Base-by-base conservation (phyloP, 108 stramenopile species). In the Bacterosira constricta region DNA sequence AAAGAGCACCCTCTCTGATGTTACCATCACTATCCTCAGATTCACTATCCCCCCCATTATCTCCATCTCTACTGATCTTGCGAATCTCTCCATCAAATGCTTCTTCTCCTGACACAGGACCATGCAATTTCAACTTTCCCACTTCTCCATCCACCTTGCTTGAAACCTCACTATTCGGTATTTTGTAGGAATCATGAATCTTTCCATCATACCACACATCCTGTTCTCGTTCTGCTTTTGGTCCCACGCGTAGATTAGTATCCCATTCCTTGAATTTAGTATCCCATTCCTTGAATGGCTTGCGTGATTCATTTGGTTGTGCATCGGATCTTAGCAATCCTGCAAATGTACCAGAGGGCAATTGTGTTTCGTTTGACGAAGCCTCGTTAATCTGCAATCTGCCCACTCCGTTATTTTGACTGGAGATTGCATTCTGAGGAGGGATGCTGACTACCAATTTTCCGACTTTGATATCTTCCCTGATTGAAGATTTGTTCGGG, bases 41-140 rank as follows among this genome's bases (percentile, higher is more conserved):
- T 38, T 15, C 58, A 23, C 46, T 21, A 55, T n/a, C 42, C 23
- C 29, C 34, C 21, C 42, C 31, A n/a, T 29, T 31, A 0, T 20
- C 44, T 7, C 25, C 25, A 38, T 26, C 34, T 17, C 17, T 2
- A 7, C 56, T n/a, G 7, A 34, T 26, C 36, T n/a, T 35, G 6
- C 8, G 20, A 42, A 49, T 53, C 8, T 37, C 37, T 12, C 61
- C 71, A 30, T 44, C 71, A 27, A 71, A 49, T 59, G 32, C 52
- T 21, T 70, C 77, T 20, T 50, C 46, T 15, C 6, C 29, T 34
- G 20, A 26, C 8, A 1, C 67, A 17, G 10, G n/a, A 11, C 54
- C 63, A 25, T 13, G 1, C 42, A 78, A 39, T 1, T 47, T 42
- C 61, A 77, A 56, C 59, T 52, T 69, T 4, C 67, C 75, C 23